These are phyloP conservation scores for Ambrosia trifida DNA, from an alignment of 129 eudicot genomes.

Conservation along the genomic window DNA sequence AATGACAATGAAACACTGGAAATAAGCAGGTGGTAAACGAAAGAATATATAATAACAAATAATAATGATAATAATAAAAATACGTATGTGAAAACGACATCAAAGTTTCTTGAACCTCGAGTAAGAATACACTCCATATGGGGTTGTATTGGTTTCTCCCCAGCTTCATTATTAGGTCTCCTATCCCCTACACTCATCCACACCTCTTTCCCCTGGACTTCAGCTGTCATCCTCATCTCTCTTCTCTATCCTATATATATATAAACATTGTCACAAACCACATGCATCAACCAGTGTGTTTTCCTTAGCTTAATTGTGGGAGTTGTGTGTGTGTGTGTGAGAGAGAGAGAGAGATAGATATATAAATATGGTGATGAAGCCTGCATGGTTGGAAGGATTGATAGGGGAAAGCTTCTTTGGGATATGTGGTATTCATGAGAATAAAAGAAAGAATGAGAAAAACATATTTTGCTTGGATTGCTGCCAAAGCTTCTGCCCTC, in stretches of 20 bases:
- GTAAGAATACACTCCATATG: slow-evolving; percentile 36
- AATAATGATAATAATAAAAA: not conserved
- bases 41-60: not conserved
- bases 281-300: slow-evolving; percentile 19
- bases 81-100: slow-evolving; percentile 42
- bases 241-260: not conserved
- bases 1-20: not conserved
- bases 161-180: slow-evolving; percentile 13
- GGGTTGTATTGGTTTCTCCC: slow-evolving; percentile 33
- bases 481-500: slow-evolving; percentile 85
- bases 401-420: slow-evolving; percentile 74
- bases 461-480: slow-evolving; percentile 82
- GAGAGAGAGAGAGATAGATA: not conserved
- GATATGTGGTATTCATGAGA: slow-evolving; percentile 61
- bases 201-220: slow-evolving; percentile 24
- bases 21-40: slow-evolving; percentile 8
- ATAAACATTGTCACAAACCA: slow-evolving; percentile 3
- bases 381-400: slow-evolving; percentile 87
- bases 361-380: slow-evolving; percentile 42
- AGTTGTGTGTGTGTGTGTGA: no score
- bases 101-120: slow-evolving; percentile 37
- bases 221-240: slow-evolving; percentile 18
- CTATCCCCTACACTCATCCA: slow-evolving; percentile 37
- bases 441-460: slow-evolving; percentile 73
- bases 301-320: not conserved